These are phyloP conservation scores for Parachaetomium inaequale DNA, from an alignment of 495 filamentous ascomycete species.

Conservation along the genomic window DNA sequence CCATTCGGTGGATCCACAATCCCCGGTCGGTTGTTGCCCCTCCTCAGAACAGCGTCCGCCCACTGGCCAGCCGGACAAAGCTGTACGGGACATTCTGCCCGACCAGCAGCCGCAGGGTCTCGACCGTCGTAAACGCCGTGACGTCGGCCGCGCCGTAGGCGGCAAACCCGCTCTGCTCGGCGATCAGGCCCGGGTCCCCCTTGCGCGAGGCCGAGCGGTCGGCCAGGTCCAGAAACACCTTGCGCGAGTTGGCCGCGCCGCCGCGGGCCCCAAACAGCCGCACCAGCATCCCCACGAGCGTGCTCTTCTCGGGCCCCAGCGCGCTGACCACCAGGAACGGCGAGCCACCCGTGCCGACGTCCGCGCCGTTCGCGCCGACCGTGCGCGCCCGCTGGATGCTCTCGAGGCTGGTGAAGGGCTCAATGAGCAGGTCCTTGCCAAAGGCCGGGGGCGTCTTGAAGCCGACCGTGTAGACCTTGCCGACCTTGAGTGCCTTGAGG, in stretches of 20 bases:
- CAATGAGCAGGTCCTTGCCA: conserved; percentile 52
- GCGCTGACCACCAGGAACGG: conserved; percentile 80
- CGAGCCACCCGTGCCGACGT: conserved; percentile 38
- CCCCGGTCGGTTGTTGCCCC: neutral
- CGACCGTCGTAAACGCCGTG: conserved; percentile 75
- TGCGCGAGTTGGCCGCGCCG: conserved; percentile 55
- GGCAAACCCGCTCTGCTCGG: conserved; percentile 68
- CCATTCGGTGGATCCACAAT: too few relatives aligned
- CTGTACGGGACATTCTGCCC: conserved; percentile 85
- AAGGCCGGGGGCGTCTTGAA: conserved; percentile 67
- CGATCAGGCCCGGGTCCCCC: conserved; percentile 66
- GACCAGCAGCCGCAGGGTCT: conserved; percentile 71
- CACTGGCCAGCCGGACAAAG: conserved; percentile 75
- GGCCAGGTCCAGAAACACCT: conserved; percentile 77
- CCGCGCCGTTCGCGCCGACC: conserved; percentile 35
- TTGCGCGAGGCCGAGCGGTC: conserved; percentile 55
- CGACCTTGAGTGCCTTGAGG: conserved; percentile 67
- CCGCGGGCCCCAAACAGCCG: conserved; percentile 58
- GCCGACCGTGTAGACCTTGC: conserved; percentile 77
- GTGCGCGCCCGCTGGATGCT: conserved; percentile 63
- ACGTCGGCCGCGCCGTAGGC: conserved; percentile 76
- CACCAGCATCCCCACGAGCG: conserved; percentile 73
- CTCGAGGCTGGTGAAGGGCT: conserved; percentile 77
- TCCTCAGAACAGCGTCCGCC: conserved; percentile 60
- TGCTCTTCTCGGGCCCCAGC: conserved; percentile 69